Evolutionary conservation across 2,329 filamentous ascomycete species (phyloP).

Genomic region (Colletotrichum tanaceti): DNA sequence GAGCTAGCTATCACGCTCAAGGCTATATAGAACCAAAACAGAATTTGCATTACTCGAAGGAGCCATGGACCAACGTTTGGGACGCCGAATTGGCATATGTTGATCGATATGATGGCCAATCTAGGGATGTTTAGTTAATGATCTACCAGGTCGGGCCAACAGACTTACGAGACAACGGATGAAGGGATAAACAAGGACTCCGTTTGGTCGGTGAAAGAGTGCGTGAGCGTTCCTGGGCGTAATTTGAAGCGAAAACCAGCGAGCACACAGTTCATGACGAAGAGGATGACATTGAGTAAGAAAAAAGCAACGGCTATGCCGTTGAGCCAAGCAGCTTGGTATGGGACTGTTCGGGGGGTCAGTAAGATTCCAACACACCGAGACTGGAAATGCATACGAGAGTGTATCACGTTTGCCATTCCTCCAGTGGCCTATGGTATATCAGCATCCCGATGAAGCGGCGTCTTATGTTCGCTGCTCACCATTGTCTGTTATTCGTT

Average conservation of each 20-base stretch:
- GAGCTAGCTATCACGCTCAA: constrained; percentile 76
- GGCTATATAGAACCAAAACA: constrained; percentile 81
- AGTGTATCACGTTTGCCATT: constrained; percentile 65
- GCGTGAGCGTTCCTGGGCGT: constrained; percentile 76
- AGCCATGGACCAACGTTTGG: constrained; percentile 73
- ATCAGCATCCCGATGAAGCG: background rate
- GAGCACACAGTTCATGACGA: constrained; percentile 70
- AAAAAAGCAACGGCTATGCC: constrained; percentile 71
- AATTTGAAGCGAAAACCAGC: constrained; percentile 76
- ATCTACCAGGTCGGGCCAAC: constrained; percentile 43
- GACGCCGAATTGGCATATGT: constrained; percentile 80
- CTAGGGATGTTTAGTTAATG: constrained; percentile 55
- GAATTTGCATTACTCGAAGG: constrained; percentile 66
- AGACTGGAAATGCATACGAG: constrained; percentile 60
- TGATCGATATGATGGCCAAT: constrained; percentile 81
- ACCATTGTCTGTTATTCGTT: constrained; percentile 48
- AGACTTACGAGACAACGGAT: constrained; percentile 60
- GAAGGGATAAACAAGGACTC: constrained; percentile 83
- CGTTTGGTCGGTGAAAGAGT: constrained; percentile 79
- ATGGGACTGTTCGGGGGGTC: constrained; percentile 62
- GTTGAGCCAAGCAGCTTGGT: constrained; percentile 65
- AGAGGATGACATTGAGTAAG: constrained; percentile 72
- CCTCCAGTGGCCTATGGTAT: constrained; percentile 63
- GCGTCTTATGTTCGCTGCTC: constrained; percentile 33
- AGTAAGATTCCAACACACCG: constrained; percentile 69